These are phyloP conservation scores for Ligustrum vulgare DNA, from an alignment of 257 asterid genomes.

Conservation along the genomic window DNA sequence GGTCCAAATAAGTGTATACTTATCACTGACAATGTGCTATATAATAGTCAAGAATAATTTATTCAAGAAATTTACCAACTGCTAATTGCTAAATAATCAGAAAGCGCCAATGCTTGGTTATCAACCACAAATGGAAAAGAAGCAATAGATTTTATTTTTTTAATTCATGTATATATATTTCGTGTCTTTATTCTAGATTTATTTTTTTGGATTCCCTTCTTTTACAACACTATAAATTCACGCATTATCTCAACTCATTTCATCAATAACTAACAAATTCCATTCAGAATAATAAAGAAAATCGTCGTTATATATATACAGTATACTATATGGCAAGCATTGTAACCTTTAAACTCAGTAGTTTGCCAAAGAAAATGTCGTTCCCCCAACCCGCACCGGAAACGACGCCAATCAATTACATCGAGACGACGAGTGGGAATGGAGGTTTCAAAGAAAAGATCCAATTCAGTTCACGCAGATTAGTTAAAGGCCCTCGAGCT, in stretches of 20 bases:
- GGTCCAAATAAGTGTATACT: too few species aligned
- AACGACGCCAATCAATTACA: not conserved
- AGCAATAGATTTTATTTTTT: not conserved
- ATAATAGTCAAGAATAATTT: too few species aligned
- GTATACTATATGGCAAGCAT: not conserved
- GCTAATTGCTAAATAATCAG: not conserved
- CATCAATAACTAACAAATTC: not conserved
- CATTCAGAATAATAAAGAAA: not conserved
- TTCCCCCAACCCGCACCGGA: not conserved
- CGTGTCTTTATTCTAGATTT: constrained; percentile 22
- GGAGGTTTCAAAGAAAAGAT: not conserved
- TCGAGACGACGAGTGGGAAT: not conserved
- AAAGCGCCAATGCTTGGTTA: constrained; percentile 7
- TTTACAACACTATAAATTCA: not conserved
- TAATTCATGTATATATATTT: not conserved
- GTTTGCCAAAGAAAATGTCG: not conserved
- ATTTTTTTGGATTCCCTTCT: not conserved
- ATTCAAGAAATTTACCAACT: too few species aligned
- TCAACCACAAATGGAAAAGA: not conserved
- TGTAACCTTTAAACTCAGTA: not conserved
- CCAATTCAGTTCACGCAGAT: not conserved
- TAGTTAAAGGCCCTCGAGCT: not conserved
- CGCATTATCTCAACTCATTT: not conserved
- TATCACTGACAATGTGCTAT: too few species aligned
- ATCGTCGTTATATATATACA: not conserved